A percentile compares a stretch with the other conserved stretches of the same genome.
phyloP scores from a whole-genome alignment of 1,284 basidiomycete genomes.

The Cryptococcus neoformans region DNA sequence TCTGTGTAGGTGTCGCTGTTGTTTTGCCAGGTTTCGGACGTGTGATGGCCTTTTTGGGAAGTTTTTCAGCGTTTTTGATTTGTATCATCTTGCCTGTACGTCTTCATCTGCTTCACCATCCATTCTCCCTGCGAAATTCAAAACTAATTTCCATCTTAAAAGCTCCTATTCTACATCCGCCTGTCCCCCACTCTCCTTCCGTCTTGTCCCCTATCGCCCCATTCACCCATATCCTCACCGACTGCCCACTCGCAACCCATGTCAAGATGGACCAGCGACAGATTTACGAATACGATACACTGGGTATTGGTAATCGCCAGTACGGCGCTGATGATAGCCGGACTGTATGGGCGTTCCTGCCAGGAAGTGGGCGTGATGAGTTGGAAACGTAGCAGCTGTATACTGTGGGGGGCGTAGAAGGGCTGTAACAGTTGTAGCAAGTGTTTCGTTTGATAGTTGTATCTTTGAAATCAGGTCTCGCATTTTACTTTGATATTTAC shows the following conservation, averaged over 20 bases:
- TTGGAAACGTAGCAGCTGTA: neutral
- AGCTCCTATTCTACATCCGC: constrained; percentile 44
- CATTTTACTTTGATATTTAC: too few relatives aligned
- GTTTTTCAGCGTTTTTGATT: constrained; percentile 78
- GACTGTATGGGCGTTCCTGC: constrained; percentile 64
- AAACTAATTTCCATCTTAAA: neutral
- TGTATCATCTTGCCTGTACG: constrained; percentile 74
- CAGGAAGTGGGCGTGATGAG: constrained; percentile 33
- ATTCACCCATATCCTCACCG: neutral
- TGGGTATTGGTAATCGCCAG: constrained; percentile 58
- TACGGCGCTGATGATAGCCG: constrained; percentile 68
- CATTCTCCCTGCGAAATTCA: neutral
- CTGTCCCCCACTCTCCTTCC: constrained; percentile 26
- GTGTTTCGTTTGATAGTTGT: too few relatives aligned
- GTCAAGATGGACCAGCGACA: constrained; percentile 24
- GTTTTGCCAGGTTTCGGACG: constrained; percentile 54
- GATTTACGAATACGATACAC: constrained; percentile 52
- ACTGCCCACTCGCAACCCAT: constrained; percentile 46
- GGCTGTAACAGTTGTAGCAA: too few relatives aligned
- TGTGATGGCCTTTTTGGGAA: constrained; percentile 87
- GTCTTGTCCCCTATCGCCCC: constrained; percentile 35
- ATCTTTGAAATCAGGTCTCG: too few relatives aligned
- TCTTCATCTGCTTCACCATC: neutral
- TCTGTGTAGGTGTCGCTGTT: constrained; percentile 34
- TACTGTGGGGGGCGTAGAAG: too few relatives aligned